Base-by-base conservation (phyloP, 768 basidiomycete genomes). In the Galerina sulciceps region DNA sequence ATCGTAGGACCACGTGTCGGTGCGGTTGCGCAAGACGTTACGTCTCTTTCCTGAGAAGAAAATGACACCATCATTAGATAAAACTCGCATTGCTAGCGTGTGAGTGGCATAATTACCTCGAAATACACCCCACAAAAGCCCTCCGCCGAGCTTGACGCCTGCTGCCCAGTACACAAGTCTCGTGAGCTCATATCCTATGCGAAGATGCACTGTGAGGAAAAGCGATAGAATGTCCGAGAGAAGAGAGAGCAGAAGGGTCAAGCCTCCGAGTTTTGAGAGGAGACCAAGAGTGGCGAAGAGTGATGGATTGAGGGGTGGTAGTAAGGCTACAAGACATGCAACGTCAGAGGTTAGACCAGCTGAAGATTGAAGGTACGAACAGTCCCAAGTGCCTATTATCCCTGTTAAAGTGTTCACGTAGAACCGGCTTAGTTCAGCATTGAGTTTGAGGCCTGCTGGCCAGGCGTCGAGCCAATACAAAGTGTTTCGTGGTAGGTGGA, bases 371-470 rank as follows among this genome's bases (percentile, higher is more conserved):
- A n/a, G 2, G 34, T 20, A 79, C 90, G 46, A 57, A 95, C 95
- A 74, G 5, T 81, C 85, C 93, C 94, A 98, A 2, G 83, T 65
- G 1, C 78, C 79, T 14, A 93, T 82, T 13, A 92, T 61, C 22
- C 81, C 81, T 2, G 88, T 77, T 49, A 97, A 88, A 0, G 83
- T 80, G 57, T 86, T 81, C n/a, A 88, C 85, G 66, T 93, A 90
- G 69, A 97, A 90, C 22, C 80, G 78, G 64, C 93, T 93, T n/a
- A 99, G 81, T 65, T 98, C 93, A 0, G 93, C 93, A 67, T 99
- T 99, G 52, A 99, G 86, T 73, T 99, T 99, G 40, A 99, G 76
- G 1, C 97, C 96, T 1, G 89, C 94, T 0, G 96, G 96, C 96
- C 96, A 99, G 59, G 90, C 86, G 70, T 97, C 91, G 11, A 99